A percentile compares a stretch with the other conserved stretches of the same genome.
phyloP scores from a whole-genome alignment of 495 filamentous ascomycete genomes.

The Daldinia vernicosa region DNA sequence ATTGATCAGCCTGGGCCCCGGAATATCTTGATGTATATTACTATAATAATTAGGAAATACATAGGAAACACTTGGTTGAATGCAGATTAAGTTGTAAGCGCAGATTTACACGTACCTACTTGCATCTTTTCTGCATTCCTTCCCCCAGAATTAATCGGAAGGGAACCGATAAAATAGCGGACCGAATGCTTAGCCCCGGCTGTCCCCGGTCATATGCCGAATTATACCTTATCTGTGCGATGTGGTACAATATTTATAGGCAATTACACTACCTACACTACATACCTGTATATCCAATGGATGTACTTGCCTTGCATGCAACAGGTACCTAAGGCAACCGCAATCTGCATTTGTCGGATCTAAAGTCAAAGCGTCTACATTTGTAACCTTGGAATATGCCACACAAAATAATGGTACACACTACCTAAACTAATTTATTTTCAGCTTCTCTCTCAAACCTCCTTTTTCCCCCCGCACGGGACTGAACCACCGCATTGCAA shows the following conservation, averaged over 20 bases:
- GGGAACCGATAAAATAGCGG: neutral
- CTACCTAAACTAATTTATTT: neutral
- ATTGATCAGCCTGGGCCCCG: constrained; percentile 10
- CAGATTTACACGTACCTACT: neutral
- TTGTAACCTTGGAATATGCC: too few relatives aligned
- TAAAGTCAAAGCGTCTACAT: neutral
- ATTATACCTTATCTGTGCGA: neutral
- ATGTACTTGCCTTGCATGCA: neutral
- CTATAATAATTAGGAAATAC: too few relatives aligned
- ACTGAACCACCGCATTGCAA: constrained; percentile 16
- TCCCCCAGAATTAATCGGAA: neutral
- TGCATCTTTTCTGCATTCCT: neutral
- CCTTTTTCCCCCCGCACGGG: constrained; percentile 14
- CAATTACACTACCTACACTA: neutral
- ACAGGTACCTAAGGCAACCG: neutral
- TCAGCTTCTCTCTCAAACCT: neutral
- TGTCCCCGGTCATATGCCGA: neutral
- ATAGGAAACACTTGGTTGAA: neutral
- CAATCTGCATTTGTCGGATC: neutral
- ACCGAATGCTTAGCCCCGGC: neutral
- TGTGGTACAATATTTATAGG: neutral
- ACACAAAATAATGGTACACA: too few relatives aligned
- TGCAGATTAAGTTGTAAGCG: neutral
- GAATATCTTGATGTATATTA: neutral
- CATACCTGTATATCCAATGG: neutral